A percentile compares a stretch with the other conserved stretches of the same genome.
phyloP scores from a whole-genome alignment of 345 rosid species.

The Melaleuca quinquenervia region DNA sequence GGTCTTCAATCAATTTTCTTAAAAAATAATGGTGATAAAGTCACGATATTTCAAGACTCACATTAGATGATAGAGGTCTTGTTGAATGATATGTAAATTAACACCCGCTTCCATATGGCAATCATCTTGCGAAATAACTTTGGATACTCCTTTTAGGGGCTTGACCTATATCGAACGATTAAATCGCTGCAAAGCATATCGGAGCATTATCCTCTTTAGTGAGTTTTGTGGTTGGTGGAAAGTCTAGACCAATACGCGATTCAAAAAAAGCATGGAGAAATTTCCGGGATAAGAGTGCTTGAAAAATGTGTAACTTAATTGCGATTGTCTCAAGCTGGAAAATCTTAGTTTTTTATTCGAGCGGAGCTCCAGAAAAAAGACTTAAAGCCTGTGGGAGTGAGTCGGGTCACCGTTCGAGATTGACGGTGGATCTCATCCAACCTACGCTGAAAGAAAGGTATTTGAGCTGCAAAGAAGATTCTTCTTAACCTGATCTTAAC shows the following conservation, averaged over 20 bases:
- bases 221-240: too few species aligned
- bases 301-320: not conserved
- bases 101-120: not conserved
- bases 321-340: not conserved
- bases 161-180: rapidly evolving
- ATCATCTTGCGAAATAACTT: not conserved
- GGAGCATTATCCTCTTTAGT: too few species aligned
- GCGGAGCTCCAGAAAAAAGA: not conserved
- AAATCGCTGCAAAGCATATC: too few species aligned
- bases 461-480: not conserved
- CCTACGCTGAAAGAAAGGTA: not conserved
- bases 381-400: not conserved
- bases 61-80: not conserved
- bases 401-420: not conserved
- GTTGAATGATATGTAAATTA: not conserved
- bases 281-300: too few species aligned
- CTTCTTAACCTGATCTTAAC: not conserved
- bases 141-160: too few species aligned
- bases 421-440: not conserved
- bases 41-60: not conserved
- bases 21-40: too few species aligned
- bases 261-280: too few species aligned
- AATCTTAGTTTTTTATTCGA: not conserved
- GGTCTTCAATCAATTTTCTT: not conserved
- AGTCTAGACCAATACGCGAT: too few species aligned